Percentiles rank a stretch among this genome's conserved stretches.
Conservation (phyloP, 257 asterid genomes). For the Fraxinus americana region DNA sequence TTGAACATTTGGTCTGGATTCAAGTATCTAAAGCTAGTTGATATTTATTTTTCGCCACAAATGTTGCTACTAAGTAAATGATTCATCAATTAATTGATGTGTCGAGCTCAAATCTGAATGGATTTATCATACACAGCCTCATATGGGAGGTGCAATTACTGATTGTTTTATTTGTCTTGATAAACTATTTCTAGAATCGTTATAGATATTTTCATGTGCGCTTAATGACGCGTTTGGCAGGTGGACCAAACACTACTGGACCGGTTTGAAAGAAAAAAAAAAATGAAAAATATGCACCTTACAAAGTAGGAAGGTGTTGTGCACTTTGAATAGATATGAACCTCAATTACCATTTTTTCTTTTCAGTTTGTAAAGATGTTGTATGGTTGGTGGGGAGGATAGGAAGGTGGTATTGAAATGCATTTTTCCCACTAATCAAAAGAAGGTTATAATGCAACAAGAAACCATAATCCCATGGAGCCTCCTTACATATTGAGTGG, state of each 20-base stretch:
- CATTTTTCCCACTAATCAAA: constrained; percentile 61
- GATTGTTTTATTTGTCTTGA: constrained; percentile 6
- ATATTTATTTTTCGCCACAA: background rate
- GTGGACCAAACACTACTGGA: background rate
- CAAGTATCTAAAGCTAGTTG: background rate
- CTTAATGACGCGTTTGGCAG: background rate
- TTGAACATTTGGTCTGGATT: background rate
- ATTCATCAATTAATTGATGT: no score
- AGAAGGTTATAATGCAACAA: constrained; percentile 50
- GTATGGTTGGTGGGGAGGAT: constrained; percentile 59
- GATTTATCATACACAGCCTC: background rate
- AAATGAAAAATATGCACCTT: background rate
- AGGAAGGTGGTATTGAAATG: constrained; percentile 51
- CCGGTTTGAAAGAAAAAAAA: background rate
- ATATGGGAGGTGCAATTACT: constrained; percentile 8
- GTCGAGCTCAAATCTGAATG: background rate
- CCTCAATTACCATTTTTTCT: constrained; percentile 32
- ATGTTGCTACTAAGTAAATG: no score
- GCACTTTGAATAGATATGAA: constrained; percentile 10
- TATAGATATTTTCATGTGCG: constrained; percentile 4
- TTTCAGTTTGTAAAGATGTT: constrained; percentile 35
- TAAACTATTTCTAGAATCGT: constrained; percentile 12
- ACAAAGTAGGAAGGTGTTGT: background rate
- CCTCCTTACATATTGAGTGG: constrained; percentile 61
- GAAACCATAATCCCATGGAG: constrained; percentile 44